These are phyloP conservation scores for Delitschia confertaspora DNA, from an alignment of 495 filamentous ascomycete genomes.

Conservation along the genomic window DNA sequence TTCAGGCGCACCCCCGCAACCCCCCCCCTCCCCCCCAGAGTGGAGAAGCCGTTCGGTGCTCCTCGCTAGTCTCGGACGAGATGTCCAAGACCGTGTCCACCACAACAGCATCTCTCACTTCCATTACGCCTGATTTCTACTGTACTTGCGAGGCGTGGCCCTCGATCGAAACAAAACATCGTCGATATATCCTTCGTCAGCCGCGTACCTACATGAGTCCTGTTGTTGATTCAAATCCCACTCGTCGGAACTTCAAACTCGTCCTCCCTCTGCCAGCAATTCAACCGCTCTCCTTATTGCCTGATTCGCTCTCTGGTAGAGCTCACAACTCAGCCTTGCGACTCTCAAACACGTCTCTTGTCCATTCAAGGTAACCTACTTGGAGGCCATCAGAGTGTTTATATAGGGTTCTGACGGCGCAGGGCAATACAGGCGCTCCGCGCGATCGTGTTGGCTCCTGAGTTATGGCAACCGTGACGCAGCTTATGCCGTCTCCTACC, in stretches of 20 bases:
- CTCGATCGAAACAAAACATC: constrained; percentile 4
- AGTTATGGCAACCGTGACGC: constrained; percentile 27
- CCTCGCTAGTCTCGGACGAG: too few relatives aligned
- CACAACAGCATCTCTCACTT: too few relatives aligned
- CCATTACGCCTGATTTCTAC: too few relatives aligned
- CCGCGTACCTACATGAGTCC: background rate
- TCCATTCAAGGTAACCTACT: constrained; percentile 3
- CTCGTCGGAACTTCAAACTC: background rate
- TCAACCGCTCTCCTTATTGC: constrained; percentile 2
- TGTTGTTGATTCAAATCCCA: background rate
- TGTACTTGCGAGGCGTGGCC: too few relatives aligned
- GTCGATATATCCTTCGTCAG: background rate
- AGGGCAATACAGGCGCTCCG: constrained; percentile 13
- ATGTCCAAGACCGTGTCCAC: too few relatives aligned
- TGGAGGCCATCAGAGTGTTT: constrained; percentile 1
- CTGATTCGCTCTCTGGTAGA: constrained; percentile 13
- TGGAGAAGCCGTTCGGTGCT: too few relatives aligned
- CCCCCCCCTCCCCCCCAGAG: too few relatives aligned
- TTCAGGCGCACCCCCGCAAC: too few relatives aligned
- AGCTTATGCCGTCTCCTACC: constrained; percentile 36
- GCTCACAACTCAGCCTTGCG: constrained; percentile 16
- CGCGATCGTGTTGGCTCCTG: background rate
- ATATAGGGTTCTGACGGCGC: background rate
- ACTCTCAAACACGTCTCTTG: background rate
- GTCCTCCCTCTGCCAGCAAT: constrained; percentile 8